phyloP scores from a whole-genome alignment of 2,329 filamentous ascomycete genomes.

The Xylariaceae sp. region DNA sequence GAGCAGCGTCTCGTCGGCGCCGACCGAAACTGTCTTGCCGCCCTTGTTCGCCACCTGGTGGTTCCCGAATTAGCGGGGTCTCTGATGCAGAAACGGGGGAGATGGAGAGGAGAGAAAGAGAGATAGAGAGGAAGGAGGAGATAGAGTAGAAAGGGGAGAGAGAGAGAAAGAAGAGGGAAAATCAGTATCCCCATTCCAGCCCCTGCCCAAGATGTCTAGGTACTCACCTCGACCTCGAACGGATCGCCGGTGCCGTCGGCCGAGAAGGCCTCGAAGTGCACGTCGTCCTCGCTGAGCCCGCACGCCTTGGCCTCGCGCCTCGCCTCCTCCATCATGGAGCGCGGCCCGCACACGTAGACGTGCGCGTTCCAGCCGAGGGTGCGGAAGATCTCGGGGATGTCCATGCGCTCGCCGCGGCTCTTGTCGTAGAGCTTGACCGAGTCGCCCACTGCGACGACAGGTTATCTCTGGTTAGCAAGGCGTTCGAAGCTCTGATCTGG shows the following conservation, averaged over 20 bases:
- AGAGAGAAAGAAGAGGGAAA: too few species aligned
- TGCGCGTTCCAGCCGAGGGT: slow-evolving; percentile 44
- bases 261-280: slow-evolving; percentile 55
- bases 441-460: too few species aligned
- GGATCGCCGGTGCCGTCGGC: slow-evolving; percentile 48
- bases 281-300: slow-evolving; percentile 39
- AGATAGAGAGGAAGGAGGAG: too few species aligned
- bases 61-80: too few species aligned
- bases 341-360: slow-evolving; percentile 55
- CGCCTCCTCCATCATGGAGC: slow-evolving; percentile 47
- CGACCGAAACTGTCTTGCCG: slow-evolving; percentile 29
- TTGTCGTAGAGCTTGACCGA: slow-evolving; percentile 46
- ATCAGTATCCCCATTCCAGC: too few species aligned
- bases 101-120: too few species aligned
- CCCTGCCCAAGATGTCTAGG: too few species aligned
- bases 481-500: too few species aligned
- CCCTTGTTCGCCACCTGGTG: slow-evolving; percentile 36
- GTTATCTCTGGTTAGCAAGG: too few species aligned
- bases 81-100: too few species aligned
- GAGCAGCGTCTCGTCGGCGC: slow-evolving; percentile 40
- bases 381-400: slow-evolving; percentile 39
- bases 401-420: slow-evolving; percentile 41
- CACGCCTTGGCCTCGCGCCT: slow-evolving; percentile 30
- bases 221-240: slow-evolving; percentile 51
- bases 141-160: too few species aligned